phyloP scores from a whole-genome alignment of 1,139 yeast genomes.

The Yamadazyma buinensis region DNA sequence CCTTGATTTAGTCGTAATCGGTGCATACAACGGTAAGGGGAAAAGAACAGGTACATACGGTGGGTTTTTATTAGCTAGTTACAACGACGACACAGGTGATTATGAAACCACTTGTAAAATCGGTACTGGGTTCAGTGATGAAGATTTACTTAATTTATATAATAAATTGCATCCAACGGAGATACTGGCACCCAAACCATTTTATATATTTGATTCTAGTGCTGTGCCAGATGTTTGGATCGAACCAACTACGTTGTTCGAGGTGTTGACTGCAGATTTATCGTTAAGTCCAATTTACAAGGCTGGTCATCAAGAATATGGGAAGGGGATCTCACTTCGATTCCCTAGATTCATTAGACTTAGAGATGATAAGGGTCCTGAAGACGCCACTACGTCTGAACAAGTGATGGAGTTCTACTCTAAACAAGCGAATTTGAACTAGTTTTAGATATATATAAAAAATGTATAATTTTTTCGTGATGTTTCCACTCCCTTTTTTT shows the following conservation, averaged over 20 bases:
- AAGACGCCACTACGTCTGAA: slow-evolving; percentile 86
- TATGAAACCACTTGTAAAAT: slow-evolving; percentile 94
- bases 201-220: slow-evolving; percentile 56
- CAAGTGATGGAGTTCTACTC: slow-evolving; percentile 89
- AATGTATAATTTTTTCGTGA: too few species aligned
- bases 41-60: slow-evolving; percentile 95
- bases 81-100: slow-evolving; percentile 86
- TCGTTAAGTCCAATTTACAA: slow-evolving; percentile 90
- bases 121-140: slow-evolving; percentile 96
- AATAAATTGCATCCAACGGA: slow-evolving; percentile 67
- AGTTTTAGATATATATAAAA: too few species aligned
- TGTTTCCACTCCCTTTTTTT: too few species aligned
- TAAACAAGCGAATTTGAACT: slow-evolving; percentile 51
- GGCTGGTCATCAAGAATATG: slow-evolving; percentile 75
- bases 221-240: slow-evolving; percentile 95
- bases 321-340: slow-evolving; percentile 85
- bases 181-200: slow-evolving; percentile 61
- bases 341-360: slow-evolving; percentile 86
- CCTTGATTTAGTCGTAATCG: slow-evolving; percentile 86
- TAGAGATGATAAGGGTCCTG: slow-evolving; percentile 83
- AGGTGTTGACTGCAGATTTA: slow-evolving; percentile 90
- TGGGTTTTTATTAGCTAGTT: slow-evolving; percentile 86
- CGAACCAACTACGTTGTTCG: slow-evolving; percentile 84
- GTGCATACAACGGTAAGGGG: slow-evolving; percentile 92
- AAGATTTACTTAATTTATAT: slow-evolving; percentile 59